These are phyloP conservation scores for Trypanosoma avium DNA, from an alignment of 208 protist genomes.

Conservation along the genomic window DNA sequence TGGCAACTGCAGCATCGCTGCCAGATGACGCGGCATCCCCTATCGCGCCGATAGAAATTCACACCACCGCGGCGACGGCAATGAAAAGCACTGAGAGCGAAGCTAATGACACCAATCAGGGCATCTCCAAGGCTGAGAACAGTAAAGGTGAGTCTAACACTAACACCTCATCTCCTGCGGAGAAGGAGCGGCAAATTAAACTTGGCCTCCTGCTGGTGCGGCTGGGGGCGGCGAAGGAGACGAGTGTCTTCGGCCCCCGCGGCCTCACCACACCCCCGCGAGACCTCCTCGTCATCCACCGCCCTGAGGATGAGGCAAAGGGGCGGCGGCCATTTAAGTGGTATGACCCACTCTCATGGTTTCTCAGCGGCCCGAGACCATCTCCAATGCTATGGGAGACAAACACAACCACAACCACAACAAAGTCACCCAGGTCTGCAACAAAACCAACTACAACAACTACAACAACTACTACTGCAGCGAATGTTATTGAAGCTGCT, in stretches of 20 bases:
- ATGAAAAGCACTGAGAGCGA: not conserved
- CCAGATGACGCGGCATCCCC: constrained; percentile 2
- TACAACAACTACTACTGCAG: not conserved
- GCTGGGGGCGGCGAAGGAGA: constrained; percentile 48
- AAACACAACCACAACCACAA: not conserved
- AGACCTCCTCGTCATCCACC: constrained; percentile 70
- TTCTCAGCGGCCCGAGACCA: constrained; percentile 38
- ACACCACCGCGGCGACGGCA: not conserved
- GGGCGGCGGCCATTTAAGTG: constrained; percentile 40
- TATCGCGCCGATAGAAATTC: not conserved
- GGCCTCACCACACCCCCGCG: constrained; percentile 24
- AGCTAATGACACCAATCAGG: not conserved
- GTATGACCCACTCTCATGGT: constrained; percentile 81
- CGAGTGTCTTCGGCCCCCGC: constrained; percentile 48
- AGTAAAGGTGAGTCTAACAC: not conserved
- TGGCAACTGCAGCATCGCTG: constrained; percentile 11
- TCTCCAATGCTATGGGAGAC: constrained; percentile 38
- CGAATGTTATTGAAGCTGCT: not conserved
- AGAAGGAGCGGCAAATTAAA: constrained; percentile 46
- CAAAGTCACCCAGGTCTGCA: not conserved
- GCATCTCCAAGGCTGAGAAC: not conserved
- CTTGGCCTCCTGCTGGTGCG: constrained; percentile 67
- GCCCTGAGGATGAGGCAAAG: constrained; percentile 39
- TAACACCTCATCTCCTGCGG: constrained; percentile 20
- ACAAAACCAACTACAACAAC: not conserved